Conservation (phyloP, 2,329 filamentous ascomycete genomes). For the Dactylellina drechsleri region DNA sequence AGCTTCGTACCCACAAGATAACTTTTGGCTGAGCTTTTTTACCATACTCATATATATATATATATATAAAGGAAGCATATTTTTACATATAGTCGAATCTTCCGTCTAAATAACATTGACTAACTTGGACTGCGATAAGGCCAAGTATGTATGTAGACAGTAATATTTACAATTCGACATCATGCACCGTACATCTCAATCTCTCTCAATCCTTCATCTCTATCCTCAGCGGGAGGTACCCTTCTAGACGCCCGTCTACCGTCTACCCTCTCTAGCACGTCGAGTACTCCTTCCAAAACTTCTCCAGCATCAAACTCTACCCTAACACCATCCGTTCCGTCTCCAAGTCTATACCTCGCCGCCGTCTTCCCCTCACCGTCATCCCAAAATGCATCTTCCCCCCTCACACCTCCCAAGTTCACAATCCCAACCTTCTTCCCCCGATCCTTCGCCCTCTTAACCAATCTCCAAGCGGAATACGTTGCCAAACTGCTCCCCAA, state of each 20-base stretch:
- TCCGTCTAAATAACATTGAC: too few relatives aligned
- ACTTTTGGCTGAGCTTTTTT: too few relatives aligned
- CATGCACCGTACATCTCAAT: constrained; percentile 46
- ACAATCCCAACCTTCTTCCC: constrained; percentile 87
- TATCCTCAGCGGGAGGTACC: background rate
- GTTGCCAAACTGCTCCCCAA: constrained; percentile 92
- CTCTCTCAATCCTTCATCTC: constrained; percentile 21
- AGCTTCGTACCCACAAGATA: too few relatives aligned
- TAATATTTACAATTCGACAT: too few relatives aligned
- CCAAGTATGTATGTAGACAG: too few relatives aligned
- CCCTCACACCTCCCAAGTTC: constrained; percentile 85
- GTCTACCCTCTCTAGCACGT: constrained; percentile 14
- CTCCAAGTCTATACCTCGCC: constrained; percentile 55
- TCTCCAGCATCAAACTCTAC: constrained; percentile 50
- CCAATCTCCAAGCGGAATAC: constrained; percentile 92
- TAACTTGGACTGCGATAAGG: too few relatives aligned
- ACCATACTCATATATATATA: too few relatives aligned
- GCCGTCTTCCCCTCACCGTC: constrained; percentile 44
- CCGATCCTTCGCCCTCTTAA: constrained; percentile 81
- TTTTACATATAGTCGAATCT: too few relatives aligned
- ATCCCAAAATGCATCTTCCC: constrained; percentile 78
- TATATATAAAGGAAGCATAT: too few relatives aligned
- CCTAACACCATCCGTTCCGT: constrained; percentile 57
- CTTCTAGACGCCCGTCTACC: constrained; percentile 2
- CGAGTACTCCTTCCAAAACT: constrained; percentile 20